Evolutionary conservation across 2,329 filamentous ascomycete species (phyloP), one percentile per base, ranked within the genome.

Genomic region (Tympanopsis confertula): DNA sequence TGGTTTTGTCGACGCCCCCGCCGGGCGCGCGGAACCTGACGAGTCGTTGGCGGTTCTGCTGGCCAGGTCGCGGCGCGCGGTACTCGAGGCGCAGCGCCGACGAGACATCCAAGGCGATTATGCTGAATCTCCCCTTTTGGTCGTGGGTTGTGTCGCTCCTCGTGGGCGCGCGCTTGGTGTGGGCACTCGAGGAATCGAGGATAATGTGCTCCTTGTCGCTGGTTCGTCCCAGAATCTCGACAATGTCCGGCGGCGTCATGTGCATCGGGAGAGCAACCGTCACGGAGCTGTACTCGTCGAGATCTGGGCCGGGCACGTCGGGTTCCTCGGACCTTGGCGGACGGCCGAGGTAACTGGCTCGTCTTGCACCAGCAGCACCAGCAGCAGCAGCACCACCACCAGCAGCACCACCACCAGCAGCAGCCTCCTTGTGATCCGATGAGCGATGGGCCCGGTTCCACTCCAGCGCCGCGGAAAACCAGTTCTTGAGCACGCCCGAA

Each of bases 21-120:
- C 46, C 10, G 41, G 17, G 35, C 41, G 5, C 22, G 39, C 28
- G 22, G 32, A 13, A 29, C 41, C 13, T 26, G 38, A 7, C 29
- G 39, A 14, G 35, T 36, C 5, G 51, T 45, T 15, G 48, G 24
- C n/a, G 47, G 42, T 42, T 55, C 40, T 19, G 50, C 64, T 10
- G 57, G 55, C 36, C 56, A 58, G 14, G 56, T 42, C n/a, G 69
- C 62, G 1, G 68, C 2, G 65, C 64, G 19, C 63, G 65, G 44
- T 82, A 72, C 46, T 78, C 69, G n/a, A 82, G 49, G 5, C 66
- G 69, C 42, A 71, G 45, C 0, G 76, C 69, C 22, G 71, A 57
- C 13, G 67, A 65, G 2, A 81, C 67, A 7, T 78, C 67, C 1
- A 86, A 59, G 0, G 78, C 84, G 38, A 93, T 69, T 45, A 93